Percentiles rank a stretch among this genome's conserved stretches.
Evolutionary conservation across 2,329 filamentous ascomycete genomes (phyloP).

Genomic region (Sclerotinia glacialis): DNA sequence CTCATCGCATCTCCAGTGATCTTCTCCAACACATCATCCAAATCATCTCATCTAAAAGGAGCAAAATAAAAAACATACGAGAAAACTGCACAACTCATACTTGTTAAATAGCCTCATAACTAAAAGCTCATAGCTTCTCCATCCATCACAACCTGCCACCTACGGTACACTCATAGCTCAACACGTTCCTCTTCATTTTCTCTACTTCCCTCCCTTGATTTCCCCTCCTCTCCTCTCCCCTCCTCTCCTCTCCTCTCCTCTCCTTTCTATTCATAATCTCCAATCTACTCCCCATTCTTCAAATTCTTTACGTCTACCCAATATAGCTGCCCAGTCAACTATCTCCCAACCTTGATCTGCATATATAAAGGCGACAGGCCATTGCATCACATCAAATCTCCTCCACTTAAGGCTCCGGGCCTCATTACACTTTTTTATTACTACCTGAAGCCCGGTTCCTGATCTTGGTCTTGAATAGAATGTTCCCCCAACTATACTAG

Average conservation of each 20-base stretch:
- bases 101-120: not conserved
- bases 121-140: too few species aligned
- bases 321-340: not conserved
- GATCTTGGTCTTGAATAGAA: not conserved
- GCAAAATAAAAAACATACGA: not conserved
- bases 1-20: not conserved
- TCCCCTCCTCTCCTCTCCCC: not conserved
- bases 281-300: not conserved
- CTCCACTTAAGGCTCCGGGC: constrained; percentile 6
- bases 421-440: not conserved
- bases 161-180: not conserved
- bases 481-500: constrained; percentile 9
- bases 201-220: not conserved
- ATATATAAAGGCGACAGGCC: not conserved
- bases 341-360: not conserved
- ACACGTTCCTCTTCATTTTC: not conserved
- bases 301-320: not conserved
- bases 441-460: constrained; percentile 4
- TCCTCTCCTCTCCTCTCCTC: not conserved
- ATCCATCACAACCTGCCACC: not conserved
- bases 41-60: not conserved
- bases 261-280: not conserved
- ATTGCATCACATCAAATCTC: not conserved
- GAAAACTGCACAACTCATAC: not conserved
- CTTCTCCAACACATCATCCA: not conserved